phyloP scores from a whole-genome alignment of 371 early-diverging fungal species.

The Coemansia sp. region DNA sequence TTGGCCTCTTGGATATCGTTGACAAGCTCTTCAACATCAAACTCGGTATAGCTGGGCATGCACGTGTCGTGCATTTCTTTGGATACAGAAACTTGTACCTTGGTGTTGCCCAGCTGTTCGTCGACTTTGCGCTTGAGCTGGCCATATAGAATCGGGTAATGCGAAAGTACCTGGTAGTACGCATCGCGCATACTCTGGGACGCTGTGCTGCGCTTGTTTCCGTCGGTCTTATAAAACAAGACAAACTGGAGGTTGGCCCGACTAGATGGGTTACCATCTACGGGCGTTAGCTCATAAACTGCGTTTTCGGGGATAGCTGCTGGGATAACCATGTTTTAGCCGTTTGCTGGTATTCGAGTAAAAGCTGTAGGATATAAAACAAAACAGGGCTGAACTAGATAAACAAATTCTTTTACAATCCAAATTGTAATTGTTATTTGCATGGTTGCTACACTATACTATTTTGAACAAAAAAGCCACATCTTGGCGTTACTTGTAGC shows the following conservation, averaged over 20 bases:
- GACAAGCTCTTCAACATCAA: slow-evolving; percentile 3
- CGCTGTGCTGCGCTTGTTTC: background rate
- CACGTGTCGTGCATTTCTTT: background rate
- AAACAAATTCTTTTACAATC: background rate
- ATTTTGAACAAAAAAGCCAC: background rate
- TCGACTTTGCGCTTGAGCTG: slow-evolving; percentile 1
- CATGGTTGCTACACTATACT: too few relatives aligned
- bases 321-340: too few relatives aligned
- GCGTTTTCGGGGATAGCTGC: background rate
- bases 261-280: slow-evolving; percentile 33
- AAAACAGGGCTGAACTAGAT: background rate
- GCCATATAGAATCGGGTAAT: slow-evolving; percentile 40
- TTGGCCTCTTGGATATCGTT: slow-evolving; percentile 12
- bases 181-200: slow-evolving; percentile 10
- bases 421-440: too few relatives aligned
- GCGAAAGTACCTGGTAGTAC: slow-evolving; percentile 20
- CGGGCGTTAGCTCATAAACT: slow-evolving; percentile 25
- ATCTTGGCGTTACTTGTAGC: background rate
- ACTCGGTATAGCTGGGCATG: slow-evolving; percentile 24
- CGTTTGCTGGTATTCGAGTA: too few relatives aligned
- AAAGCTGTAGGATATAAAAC: background rate
- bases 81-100: slow-evolving; percentile 1
- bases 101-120: background rate
- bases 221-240: slow-evolving; percentile 17
- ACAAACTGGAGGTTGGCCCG: slow-evolving; percentile 42